Evolutionary conservation across 768 basidiomycete genomes (phyloP), one percentile per base, ranked within the genome.

Genomic region (Neoboletus brunneissimus): DNA sequence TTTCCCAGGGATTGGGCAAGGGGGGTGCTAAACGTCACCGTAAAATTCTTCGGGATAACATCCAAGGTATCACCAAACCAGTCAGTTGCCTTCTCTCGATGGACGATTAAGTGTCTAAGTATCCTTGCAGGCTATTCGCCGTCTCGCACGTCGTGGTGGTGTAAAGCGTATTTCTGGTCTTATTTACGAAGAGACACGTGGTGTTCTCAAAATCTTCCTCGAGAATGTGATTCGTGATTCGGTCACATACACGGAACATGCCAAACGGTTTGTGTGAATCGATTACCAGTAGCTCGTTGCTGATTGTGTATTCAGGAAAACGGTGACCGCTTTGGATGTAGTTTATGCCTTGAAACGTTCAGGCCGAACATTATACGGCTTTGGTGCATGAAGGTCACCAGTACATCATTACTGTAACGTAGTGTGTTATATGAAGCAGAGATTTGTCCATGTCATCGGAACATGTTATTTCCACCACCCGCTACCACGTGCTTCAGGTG

Each of bases 201-300:
- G 89, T 76, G 89, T 91, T n/a, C 79, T 93, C 64, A 92, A 91
- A 77, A 89, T 91, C 66, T 91, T 90, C 81, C 79, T 89, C 37
- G 87, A 89, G 77, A 87, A 86, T 61, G 84, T 80, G 48, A 90
- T 93, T 69, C 85, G 90, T 58, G 91, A 93, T 74, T 90, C 88
- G 12, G 91, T 93, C 63, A 93, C 91, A 57, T 93, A 94, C 81
- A 92, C 91, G 34, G 91, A 94, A 73, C 91, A 93, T 79, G 91
- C 91, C 56, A 93, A 93, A 76, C 82, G 88, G 69, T 70, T 40
- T 41, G 66, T 58, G 7, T 40, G 10, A 1, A 7, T 47, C 44
- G 27, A 16, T 40, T 44, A 22, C 20, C 4, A 15, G 27, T 8
- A 1, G 23, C 34, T 20, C 34, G 11, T 41, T 16, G 18, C 48